Percentiles rank a stretch among this genome's conserved stretches.
These are phyloP conservation scores for Arthrobotrys iridis DNA, from an alignment of 2,329 filamentous ascomycete genomes.

Conservation along the genomic window DNA sequence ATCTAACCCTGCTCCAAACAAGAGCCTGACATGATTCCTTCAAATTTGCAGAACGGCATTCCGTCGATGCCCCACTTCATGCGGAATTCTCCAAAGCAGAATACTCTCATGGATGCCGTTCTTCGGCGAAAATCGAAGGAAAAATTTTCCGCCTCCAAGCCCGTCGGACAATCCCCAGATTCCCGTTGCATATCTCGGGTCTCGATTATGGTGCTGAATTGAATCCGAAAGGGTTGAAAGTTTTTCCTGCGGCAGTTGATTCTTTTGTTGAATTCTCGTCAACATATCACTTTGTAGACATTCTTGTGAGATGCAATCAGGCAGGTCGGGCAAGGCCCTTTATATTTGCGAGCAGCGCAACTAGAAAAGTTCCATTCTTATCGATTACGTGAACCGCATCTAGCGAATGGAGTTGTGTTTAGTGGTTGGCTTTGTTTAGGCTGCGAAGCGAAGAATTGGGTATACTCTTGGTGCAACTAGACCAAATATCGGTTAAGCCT, in stretches of 20 bases:
- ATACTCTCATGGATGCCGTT: conserved; percentile 27
- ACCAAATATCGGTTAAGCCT: conserved; percentile 32
- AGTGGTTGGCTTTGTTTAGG: conserved; percentile 33
- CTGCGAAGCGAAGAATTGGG: conserved; percentile 39
- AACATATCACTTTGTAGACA: conserved; percentile 23
- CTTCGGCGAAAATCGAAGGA: conserved; percentile 46
- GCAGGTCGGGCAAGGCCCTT: conserved; percentile 26
- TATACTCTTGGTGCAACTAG: conserved; percentile 19
- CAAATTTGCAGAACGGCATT: conserved; percentile 38
- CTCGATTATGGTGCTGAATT: background rate
- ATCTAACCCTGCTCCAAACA: conserved; percentile 25
- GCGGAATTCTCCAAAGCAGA: conserved; percentile 39
- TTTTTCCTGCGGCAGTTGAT: background rate
- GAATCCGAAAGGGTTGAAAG: background rate
- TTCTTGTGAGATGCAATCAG: conserved; percentile 49
- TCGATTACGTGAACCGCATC: conserved; percentile 41
- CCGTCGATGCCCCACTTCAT: conserved; percentile 45
- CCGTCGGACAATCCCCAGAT: conserved; percentile 14
- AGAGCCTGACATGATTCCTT: conserved; percentile 50
- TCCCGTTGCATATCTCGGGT: conserved; percentile 4
- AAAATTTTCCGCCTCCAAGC: conserved; percentile 3
- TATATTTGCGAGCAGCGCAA: conserved; percentile 39
- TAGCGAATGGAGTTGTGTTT: conserved; percentile 40
- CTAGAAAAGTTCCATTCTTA: conserved; percentile 46
- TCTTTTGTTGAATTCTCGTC: conserved; percentile 5